Conservation (phyloP, 208 protist species). For the Phytomonas sp. region DNA sequence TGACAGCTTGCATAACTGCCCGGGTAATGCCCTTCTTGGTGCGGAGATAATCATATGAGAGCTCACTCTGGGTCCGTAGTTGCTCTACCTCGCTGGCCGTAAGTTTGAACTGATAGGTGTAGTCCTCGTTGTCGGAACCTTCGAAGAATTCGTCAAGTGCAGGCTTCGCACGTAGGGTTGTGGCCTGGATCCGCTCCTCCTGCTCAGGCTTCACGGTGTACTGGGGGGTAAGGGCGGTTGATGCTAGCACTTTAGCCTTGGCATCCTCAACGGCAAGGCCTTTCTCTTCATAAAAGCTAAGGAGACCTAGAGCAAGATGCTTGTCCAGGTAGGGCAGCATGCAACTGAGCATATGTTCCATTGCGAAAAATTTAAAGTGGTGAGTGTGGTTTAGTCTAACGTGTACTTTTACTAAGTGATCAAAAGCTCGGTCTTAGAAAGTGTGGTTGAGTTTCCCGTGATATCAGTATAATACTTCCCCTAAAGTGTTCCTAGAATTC, state of each 20-base stretch:
- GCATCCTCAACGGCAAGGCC: slow-evolving; percentile 67
- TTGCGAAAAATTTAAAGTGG: slow-evolving; percentile 7
- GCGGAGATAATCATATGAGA: slow-evolving; percentile 57
- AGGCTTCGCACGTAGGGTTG: slow-evolving; percentile 41
- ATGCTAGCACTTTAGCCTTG: slow-evolving; percentile 47
- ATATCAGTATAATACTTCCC: background rate
- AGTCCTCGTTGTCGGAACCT: slow-evolving; percentile 36
- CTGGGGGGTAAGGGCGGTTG: slow-evolving; percentile 60
- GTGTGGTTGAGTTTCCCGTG: slow-evolving; percentile 1
- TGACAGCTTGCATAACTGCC: slow-evolving; percentile 57
- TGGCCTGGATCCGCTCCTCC: slow-evolving; percentile 50
- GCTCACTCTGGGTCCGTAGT: slow-evolving; percentile 60
- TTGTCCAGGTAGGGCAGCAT: slow-evolving; percentile 82
- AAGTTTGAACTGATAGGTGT: slow-evolving; percentile 75
- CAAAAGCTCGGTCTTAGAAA: background rate
- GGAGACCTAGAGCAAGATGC: slow-evolving; percentile 71
- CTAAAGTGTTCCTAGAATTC: background rate
- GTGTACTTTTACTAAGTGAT: slow-evolving; percentile 2
- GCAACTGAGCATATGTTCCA: slow-evolving; percentile 63
- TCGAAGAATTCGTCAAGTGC: slow-evolving; percentile 81
- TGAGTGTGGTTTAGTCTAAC: slow-evolving; percentile 1
- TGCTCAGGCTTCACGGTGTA: slow-evolving; percentile 60
- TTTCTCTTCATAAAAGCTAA: slow-evolving; percentile 66
- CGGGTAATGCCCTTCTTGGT: slow-evolving; percentile 63
- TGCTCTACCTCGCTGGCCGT: slow-evolving; percentile 65